These are phyloP conservation scores for Penicillium fuscoglaucum DNA, from an alignment of 2,329 filamentous ascomycete genomes.

Conservation along the genomic window DNA sequence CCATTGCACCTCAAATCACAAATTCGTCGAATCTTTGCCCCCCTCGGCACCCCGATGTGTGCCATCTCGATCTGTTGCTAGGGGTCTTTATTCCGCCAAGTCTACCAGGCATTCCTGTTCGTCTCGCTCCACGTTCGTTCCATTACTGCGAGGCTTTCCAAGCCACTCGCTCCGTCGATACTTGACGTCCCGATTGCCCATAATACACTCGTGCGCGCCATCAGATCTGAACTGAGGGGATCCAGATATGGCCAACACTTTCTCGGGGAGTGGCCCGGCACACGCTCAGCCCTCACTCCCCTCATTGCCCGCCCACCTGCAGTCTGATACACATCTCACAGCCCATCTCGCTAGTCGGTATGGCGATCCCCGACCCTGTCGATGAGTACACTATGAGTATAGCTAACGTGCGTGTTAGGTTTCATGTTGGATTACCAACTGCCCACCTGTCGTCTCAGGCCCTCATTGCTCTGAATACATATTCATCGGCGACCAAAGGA, in stretches of 20 bases:
- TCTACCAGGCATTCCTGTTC: neutral
- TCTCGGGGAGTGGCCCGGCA: constrained; percentile 55
- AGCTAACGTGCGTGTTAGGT: constrained; percentile 62
- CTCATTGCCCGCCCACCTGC: constrained; percentile 71
- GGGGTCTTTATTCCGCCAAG: constrained; percentile 9
- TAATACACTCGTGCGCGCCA: constrained; percentile 2
- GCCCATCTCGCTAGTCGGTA: constrained; percentile 54
- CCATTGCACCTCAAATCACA: neutral
- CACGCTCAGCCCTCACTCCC: constrained; percentile 80
- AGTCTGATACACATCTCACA: constrained; percentile 54
- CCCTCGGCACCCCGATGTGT: constrained; percentile 1
- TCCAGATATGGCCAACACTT: constrained; percentile 41
- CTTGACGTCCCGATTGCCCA: constrained; percentile 1
- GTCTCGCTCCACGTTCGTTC: constrained; percentile 5
- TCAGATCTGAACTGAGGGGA: constrained; percentile 3
- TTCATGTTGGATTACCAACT: constrained; percentile 86
- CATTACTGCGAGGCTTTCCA: neutral
- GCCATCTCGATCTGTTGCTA: constrained; percentile 5
- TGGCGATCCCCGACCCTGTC: neutral
- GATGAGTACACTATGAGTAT: neutral
- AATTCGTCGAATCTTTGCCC: neutral
- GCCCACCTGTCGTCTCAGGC: constrained; percentile 88
- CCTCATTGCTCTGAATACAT: constrained; percentile 90
- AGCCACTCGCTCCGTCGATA: neutral
- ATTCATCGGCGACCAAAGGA: constrained; percentile 82